Evolutionary conservation across 257 asterid genomes (phyloP).

Genomic region (Hygrophila difformis): DNA sequence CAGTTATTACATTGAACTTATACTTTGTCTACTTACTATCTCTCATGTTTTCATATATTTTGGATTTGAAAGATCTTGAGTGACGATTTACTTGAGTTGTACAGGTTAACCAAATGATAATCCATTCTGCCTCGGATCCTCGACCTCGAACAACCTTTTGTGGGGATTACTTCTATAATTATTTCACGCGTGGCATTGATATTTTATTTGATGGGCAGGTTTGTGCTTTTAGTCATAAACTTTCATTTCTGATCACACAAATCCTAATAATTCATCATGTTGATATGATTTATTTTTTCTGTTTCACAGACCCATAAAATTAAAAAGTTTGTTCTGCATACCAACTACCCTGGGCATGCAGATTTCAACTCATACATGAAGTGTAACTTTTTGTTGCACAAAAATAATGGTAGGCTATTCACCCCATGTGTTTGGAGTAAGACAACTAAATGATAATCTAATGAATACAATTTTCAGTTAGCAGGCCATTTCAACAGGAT

Average conservation of each 20-base stretch:
- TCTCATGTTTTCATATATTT: background rate
- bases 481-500: slow-evolving; percentile 39
- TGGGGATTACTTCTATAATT: slow-evolving; percentile 75
- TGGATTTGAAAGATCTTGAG: background rate
- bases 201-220: slow-evolving; percentile 83
- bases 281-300: slow-evolving; percentile 4
- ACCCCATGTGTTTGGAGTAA: slow-evolving; percentile 4
- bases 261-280: slow-evolving; percentile 1
- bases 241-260: background rate
- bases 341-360: slow-evolving; percentile 90
- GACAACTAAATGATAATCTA: background rate
- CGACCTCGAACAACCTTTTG: slow-evolving; percentile 66
- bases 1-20: background rate
- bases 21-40: background rate
- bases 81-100: slow-evolving; percentile 11
- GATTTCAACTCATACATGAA: slow-evolving; percentile 84
- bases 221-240: background rate
- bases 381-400: slow-evolving; percentile 60
- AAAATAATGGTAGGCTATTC: slow-evolving; percentile 39
- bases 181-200: slow-evolving; percentile 71
- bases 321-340: slow-evolving; percentile 74
- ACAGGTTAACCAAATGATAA: slow-evolving; percentile 85
- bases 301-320: slow-evolving; percentile 59
- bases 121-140: slow-evolving; percentile 78
- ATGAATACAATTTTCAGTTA: slow-evolving; percentile 28